Evolutionary conservation across 345 rosid genomes (phyloP), one percentile per base, ranked within the genome.

Genomic region (Dipteronia sinensis): DNA sequence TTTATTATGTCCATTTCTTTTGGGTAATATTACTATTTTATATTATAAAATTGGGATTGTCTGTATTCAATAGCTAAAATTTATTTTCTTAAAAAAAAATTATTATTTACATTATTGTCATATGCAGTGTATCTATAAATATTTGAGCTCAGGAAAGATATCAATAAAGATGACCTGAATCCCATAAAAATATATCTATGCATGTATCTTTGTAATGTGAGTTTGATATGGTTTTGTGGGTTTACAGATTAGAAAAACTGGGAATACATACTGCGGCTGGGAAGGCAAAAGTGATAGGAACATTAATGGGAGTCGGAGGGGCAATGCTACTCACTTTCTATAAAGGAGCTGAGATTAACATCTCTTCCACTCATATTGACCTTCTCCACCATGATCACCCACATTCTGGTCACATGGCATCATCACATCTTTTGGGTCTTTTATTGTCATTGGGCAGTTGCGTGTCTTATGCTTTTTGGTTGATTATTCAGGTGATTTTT

Each of bases 311-410:
- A 19, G 76, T 91, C 0, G 76, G 81, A 4, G 93, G 96, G 19
- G 93, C 91, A 12, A 88, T 88, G 90, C 58, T 87, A 0, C 79
- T 91, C 65, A 86, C 93, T 6, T 83, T 91, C 69, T 90, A 83
- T 78, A 90, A 87, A 77, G 92, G 96, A 2, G 12, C 46, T 3
- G 78, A 75, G 13, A 66, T 88, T 44, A 47, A 82, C 16, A 23
- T 82, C 2, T 82, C 69, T 81, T 80, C 93, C 22, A 81, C 88
- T 3, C 25, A 81, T 51, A 11, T 85, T 10, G 42, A 89, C 83
- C 77, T 88, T 65, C 79, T 87, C 64, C 79, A 80, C 61, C 75
- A 74, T 53, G n/a, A 23, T 2, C 4, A 38, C 0, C 12, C 7
- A 7, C 23, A 6, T 58, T 9, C 20, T 6, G 20, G 44, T 56